phyloP scores from a whole-genome alignment of 495 filamentous ascomycete genomes.

The Pseudoneurospora amorphoporcata region DNA sequence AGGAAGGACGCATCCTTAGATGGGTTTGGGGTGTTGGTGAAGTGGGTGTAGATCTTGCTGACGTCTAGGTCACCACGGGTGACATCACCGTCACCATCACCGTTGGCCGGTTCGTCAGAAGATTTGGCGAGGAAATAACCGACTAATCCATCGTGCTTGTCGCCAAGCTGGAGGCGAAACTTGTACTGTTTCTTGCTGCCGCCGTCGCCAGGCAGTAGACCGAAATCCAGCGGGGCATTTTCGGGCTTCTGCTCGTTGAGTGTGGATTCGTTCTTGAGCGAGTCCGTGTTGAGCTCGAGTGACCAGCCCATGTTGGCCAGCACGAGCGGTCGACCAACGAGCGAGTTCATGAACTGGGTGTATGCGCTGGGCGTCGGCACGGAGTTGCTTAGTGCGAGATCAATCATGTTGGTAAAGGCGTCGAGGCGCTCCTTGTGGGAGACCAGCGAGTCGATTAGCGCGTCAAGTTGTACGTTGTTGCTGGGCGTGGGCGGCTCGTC shows the following conservation, averaged over 20 bases:
- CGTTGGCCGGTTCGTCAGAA: not conserved
- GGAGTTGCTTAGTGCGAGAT: conserved; percentile 6
- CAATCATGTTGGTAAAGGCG: conserved; percentile 30
- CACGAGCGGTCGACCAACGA: conserved; percentile 40
- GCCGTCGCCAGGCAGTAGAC: not conserved
- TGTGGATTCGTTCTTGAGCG: conserved; percentile 8
- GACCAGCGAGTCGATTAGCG: conserved; percentile 16
- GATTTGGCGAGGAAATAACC: conserved; percentile 28
- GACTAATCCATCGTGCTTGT: conserved; percentile 34
- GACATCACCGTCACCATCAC: not conserved
- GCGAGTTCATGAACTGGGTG: conserved; percentile 21
- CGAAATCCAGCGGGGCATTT: not conserved
- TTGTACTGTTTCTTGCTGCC: conserved; percentile 12
- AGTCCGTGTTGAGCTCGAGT: conserved; percentile 30
- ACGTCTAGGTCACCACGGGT: conserved; percentile 18
- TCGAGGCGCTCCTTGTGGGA: conserved; percentile 16
- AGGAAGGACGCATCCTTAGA: not conserved
- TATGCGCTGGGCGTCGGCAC: conserved; percentile 27
- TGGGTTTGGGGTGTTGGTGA: conserved; percentile 3
- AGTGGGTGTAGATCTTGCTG: conserved; percentile 24
- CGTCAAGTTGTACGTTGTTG: conserved; percentile 23
- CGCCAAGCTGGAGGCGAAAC: conserved; percentile 35
- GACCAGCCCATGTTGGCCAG: conserved; percentile 36
- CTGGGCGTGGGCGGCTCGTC: not conserved
- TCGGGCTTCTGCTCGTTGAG: not conserved